Evolutionary conservation across 352 stramenopile genomes (phyloP).

Genomic region (Phytophthora pisi): DNA sequence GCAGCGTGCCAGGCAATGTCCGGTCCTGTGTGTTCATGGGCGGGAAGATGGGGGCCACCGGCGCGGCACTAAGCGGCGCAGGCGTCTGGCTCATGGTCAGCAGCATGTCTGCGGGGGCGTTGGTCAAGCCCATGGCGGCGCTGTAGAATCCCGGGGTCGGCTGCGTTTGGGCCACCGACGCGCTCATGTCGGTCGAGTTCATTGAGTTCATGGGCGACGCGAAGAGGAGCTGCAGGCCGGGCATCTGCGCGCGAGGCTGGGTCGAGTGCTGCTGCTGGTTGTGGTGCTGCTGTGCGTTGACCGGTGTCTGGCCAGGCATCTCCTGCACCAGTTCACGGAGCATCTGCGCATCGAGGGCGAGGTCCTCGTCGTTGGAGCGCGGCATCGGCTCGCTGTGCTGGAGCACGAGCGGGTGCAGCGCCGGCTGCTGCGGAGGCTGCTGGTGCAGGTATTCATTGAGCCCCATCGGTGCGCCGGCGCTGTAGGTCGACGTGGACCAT

Average conservation of each 20-base stretch:
- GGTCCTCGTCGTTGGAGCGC: conserved; percentile 40
- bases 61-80: conserved; percentile 7
- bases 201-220: conserved; percentile 23
- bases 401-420: conserved; percentile 35
- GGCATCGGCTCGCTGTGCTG: conserved; percentile 35
- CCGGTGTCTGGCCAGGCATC: conserved; percentile 33
- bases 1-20: conserved; percentile 20
- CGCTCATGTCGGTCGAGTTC: conserved; percentile 32
- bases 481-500: conserved; percentile 28
- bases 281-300: conserved; percentile 6
- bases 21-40: conserved; percentile 11
- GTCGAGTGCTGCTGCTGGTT: conserved; percentile 1
- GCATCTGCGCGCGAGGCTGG: conserved; percentile 31
- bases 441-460: conserved; percentile 22
- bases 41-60: conserved; percentile 24
- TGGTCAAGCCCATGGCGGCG: conserved; percentile 26
- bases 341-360: conserved; percentile 49
- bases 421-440: conserved; percentile 20
- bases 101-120: conserved; percentile 27
- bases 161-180: conserved; percentile 1
- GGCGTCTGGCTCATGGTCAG: conserved; percentile 33
- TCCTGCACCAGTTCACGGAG: conserved; percentile 47
- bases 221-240: conserved; percentile 44
- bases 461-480: conserved; percentile 7
- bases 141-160: conserved; percentile 22